Base-by-base conservation (phyloP, 2,329 filamentous ascomycete genomes). In the Epichloe glyceriae region DNA sequence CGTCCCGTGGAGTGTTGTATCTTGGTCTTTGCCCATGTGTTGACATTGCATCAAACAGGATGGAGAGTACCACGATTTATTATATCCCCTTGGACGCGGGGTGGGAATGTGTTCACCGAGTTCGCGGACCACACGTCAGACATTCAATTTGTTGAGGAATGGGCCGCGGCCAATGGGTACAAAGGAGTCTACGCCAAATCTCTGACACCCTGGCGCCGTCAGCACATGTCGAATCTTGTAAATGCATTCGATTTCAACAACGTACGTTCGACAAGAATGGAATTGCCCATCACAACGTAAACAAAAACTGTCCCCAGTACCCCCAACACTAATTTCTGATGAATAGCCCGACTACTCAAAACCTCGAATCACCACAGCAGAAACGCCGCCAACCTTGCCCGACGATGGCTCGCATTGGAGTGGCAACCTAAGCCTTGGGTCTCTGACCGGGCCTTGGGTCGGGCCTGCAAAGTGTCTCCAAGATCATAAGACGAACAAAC, bases 61-160 rank as follows among this genome's bases (percentile, higher is more conserved):
- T 70, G 73, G 57, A 72, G 75, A 14, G 62, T 74, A 4, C 74
- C 74, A 0, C 73, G 76, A 54, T 73, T 73, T 54, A 75, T 78
- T 58, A 65, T 78, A 48, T 77, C 74, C 1, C 74, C 75, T 0
- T 78, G 72, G 69, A 77, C 74, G 1, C 71, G 74, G 7, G 74
- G 74, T 26, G 71, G 70, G 14, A 67, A 74, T 26, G 73, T 78
- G 3, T 77, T 76, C 54, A 75, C 72, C 6, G 74, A 78, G 60
- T 70, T 70, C 26, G 68, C 70, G 5, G 75, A 78, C 54, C 75
- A 78, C 59, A 75, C 69, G 49, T 77, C 74, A 0, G 74, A 77
- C 50, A 74, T 76, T 34, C 61, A 74, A 52, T 77, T 78, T 55
- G 55, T 78, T 4, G 74, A 77, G 58, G 57, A 71, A 52, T 74